These are phyloP conservation scores for Apiospora malaysiana DNA, from an alignment of 2,329 filamentous ascomycete genomes.

Conservation along the genomic window DNA sequence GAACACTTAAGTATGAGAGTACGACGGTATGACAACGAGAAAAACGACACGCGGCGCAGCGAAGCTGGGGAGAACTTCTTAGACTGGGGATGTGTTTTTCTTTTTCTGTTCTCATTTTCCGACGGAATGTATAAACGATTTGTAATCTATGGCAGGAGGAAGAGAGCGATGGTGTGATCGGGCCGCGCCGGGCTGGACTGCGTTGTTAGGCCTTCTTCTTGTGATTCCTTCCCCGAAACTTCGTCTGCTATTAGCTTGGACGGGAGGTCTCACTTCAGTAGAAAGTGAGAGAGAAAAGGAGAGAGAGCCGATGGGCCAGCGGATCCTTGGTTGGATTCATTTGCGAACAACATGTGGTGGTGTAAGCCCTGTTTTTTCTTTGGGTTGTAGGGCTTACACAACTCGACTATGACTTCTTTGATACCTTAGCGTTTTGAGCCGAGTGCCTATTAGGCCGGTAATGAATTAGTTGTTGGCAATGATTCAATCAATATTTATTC, in stretches of 20 bases:
- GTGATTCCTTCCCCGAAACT: neutral
- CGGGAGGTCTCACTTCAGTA: neutral
- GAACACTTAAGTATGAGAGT: conserved; percentile 10
- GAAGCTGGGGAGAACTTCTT: conserved; percentile 1
- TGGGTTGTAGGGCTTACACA: neutral
- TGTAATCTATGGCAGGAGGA: conserved; percentile 10
- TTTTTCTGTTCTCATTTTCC: conserved; percentile 13
- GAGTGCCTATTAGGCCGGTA: conserved; percentile 16
- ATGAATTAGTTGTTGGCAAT: conserved; percentile 9
- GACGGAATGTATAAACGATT: conserved; percentile 17
- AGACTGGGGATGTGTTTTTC: conserved; percentile 4
- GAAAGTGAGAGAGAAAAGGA: neutral
- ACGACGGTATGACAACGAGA: conserved; percentile 18
- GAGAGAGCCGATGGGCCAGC: neutral
- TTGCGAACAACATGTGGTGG: neutral
- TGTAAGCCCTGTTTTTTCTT: neutral
- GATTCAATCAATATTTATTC: conserved; percentile 2
- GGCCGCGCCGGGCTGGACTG: neutral
- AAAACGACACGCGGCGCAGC: conserved; percentile 12
- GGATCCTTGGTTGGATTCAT: neutral
- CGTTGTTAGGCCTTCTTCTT: neutral
- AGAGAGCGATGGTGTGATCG: neutral
- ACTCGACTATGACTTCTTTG: conserved; percentile 12
- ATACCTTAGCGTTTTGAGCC: conserved; percentile 18
- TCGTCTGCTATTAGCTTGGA: neutral